phyloP scores from a whole-genome alignment of 148 eudicot genomes.

The Selenicereus undatus region DNA sequence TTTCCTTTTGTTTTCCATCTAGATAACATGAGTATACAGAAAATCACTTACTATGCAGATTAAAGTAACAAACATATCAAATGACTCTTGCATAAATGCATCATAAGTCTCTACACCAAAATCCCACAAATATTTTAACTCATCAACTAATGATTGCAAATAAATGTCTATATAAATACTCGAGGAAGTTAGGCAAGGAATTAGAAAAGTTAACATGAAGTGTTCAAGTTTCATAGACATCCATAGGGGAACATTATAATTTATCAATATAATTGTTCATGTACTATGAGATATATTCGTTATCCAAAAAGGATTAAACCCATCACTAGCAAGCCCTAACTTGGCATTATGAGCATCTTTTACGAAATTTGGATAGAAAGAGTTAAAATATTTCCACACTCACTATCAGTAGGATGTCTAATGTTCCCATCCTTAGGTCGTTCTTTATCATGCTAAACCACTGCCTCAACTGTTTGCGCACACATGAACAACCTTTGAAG shows the following conservation, averaged over 20 bases:
- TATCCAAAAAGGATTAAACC: too few relatives aligned
- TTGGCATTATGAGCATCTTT: too few relatives aligned
- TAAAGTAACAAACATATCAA: neutral
- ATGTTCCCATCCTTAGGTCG: too few relatives aligned
- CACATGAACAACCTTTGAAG: too few relatives aligned
- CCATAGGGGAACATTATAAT: neutral
- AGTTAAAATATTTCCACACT: too few relatives aligned
- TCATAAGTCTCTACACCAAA: conserved; percentile 5
- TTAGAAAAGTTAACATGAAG: neutral
- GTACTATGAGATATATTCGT: too few relatives aligned
- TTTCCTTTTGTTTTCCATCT: neutral
- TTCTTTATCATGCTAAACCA: too few relatives aligned
- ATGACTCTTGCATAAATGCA: neutral
- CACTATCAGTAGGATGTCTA: too few relatives aligned
- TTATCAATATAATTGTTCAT: neutral
- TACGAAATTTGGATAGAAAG: too few relatives aligned
- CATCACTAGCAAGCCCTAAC: too few relatives aligned
- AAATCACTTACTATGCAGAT: conserved; percentile 1
- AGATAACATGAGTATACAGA: conserved; percentile 3
- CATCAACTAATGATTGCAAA: neutral
- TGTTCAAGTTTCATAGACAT: neutral
- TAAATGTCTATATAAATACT: neutral
- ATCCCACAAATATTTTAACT: neutral
- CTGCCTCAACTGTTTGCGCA: too few relatives aligned
- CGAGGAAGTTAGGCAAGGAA: neutral